These are phyloP conservation scores for Scleromitrula shiraiana DNA, from an alignment of 2,329 filamentous ascomycete genomes.

Conservation along the genomic window DNA sequence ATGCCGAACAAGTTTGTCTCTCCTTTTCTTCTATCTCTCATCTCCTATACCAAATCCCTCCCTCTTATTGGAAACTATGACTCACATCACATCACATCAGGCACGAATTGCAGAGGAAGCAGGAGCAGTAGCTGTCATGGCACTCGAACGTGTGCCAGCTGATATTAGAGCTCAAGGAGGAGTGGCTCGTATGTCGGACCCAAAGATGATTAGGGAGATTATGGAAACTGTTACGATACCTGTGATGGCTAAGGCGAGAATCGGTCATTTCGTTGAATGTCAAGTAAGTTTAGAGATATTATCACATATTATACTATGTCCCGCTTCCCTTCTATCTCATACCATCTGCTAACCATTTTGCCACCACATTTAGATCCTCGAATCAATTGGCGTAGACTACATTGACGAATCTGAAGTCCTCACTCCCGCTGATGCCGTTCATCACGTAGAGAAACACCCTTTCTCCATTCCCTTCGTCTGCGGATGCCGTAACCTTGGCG, in stretches of 20 bases:
- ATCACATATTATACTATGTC: not conserved
- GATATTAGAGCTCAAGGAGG: conserved; percentile 91
- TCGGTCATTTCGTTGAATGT: conserved; percentile 97
- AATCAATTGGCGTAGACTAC: conserved; percentile 92
- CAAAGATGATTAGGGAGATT: conserved; percentile 88
- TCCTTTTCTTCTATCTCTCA: not conserved
- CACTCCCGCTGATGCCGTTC: conserved; percentile 81
- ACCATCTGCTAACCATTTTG: not conserved
- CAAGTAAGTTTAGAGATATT: conserved; percentile 52
- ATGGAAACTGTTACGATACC: conserved; percentile 93
- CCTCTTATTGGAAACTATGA: too few relatives aligned
- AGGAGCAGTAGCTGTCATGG: conserved; percentile 95
- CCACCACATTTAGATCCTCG: conserved; percentile 65
- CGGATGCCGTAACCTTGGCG: conserved; percentile 87
- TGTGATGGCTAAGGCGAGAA: conserved; percentile 98
- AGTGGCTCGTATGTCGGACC: conserved; percentile 95
- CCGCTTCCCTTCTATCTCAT: not conserved
- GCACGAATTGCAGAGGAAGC: conserved; percentile 96
- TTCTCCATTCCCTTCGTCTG: conserved; percentile 91
- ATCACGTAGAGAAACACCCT: conserved; percentile 82
- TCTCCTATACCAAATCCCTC: not conserved
- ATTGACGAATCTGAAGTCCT: conserved; percentile 98
- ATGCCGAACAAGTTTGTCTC: conserved; percentile 62
- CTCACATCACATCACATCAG: conserved; percentile 33
- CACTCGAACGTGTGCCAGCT: conserved; percentile 91